A percentile compares a stretch with the other conserved stretches of the same genome.
Conservation (phyloP, 768 basidiomycete genomes). For the Phylloporus sp. region DNA sequence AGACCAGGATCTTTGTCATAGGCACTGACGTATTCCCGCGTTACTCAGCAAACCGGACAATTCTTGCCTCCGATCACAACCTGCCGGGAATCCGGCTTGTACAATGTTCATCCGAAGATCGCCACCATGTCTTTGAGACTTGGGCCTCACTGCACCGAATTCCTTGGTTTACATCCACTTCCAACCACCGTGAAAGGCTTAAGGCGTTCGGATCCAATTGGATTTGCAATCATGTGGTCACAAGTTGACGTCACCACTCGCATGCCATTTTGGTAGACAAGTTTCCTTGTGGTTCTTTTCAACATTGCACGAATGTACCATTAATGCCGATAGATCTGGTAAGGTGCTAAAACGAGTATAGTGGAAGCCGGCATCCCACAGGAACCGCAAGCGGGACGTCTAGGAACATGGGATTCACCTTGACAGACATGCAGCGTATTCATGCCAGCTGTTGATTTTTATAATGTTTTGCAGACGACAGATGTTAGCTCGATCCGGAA, state of each 20-base stretch:
- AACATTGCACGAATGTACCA: background rate
- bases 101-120: background rate
- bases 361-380: background rate
- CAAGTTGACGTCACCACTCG: background rate
- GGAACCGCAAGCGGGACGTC: background rate
- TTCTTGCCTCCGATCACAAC: background rate
- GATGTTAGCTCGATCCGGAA: too few relatives aligned
- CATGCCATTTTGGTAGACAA: background rate
- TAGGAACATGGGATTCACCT: too few relatives aligned
- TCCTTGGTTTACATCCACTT: background rate
- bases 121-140: background rate
- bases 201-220: background rate
- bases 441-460: too few relatives aligned
- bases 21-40: background rate
- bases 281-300: background rate
- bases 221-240: background rate
- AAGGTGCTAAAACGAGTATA: background rate
- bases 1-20: background rate
- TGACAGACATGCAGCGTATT: too few relatives aligned
- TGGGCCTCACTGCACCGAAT: background rate
- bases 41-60: background rate
- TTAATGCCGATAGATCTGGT: background rate
- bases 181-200: background rate
- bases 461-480: too few relatives aligned
- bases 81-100: background rate